Evolutionary conservation across 306 rosid species (phyloP).

Genomic region (Vicia sativa): DNA sequence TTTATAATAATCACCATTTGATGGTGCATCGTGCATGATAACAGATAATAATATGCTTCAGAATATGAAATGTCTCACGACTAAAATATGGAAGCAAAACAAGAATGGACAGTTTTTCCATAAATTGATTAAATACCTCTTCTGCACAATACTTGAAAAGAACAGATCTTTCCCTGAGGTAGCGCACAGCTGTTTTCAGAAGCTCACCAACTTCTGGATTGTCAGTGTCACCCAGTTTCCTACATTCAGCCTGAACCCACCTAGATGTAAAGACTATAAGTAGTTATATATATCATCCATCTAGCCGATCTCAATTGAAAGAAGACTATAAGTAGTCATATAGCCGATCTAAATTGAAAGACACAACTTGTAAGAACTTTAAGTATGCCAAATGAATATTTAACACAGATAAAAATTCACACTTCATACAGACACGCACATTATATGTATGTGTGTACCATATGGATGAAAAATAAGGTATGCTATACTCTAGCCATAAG

Average conservation of each 20-base stretch:
- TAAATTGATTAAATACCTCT: conserved; percentile 61
- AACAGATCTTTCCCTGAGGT: conserved; percentile 90
- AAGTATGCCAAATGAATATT: background rate
- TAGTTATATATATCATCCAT: conserved; percentile 37
- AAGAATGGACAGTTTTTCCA: conserved; percentile 23
- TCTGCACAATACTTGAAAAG: conserved; percentile 99
- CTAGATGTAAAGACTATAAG: conserved; percentile 49
- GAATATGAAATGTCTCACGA: conserved; percentile 21
- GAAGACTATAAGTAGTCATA: conserved; percentile 31
- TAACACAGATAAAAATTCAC: conserved; percentile 13
- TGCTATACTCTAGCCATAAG: conserved; percentile 25
- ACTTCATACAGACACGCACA: background rate
- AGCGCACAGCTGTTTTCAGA: conserved; percentile 81
- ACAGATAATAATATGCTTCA: conserved; percentile 22
- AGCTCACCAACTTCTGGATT: conserved; percentile 91
- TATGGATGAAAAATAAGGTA: conserved; percentile 25
- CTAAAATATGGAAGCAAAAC: conserved; percentile 30
- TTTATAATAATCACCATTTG: conserved; percentile 34
- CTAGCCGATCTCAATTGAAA: conserved; percentile 8
- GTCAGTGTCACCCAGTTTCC: conserved; percentile 87
- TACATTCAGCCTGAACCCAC: conserved; percentile 99
- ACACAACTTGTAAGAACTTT: conserved; percentile 19
- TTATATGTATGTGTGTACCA: background rate
- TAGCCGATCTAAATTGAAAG: conserved; percentile 28
- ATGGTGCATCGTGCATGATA: conserved; percentile 18